Base-by-base conservation (phyloP, 2,329 filamentous ascomycete genomes). In the Lasiodiplodia citricola region DNA sequence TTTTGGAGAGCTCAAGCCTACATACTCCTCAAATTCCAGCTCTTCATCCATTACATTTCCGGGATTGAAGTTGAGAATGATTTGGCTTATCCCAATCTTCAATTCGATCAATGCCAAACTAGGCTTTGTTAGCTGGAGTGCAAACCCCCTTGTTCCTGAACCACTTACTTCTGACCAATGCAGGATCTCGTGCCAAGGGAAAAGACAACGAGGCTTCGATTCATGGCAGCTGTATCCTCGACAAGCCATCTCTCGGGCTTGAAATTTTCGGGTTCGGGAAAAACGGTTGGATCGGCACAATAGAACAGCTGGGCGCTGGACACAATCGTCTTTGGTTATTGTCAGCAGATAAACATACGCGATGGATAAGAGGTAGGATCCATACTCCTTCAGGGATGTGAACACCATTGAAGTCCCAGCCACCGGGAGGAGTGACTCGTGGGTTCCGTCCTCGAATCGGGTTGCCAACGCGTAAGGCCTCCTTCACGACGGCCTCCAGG, bases 81-180 rank as follows among this genome's bases (percentile, higher is more conserved):
- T 10, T 23, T 52, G 50, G 11, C 50, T 52, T 52, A 52, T 52
- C 2, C 21, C 50, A 28, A 25, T 13, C 10, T 52, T 52, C 10
- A 52, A 8, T 52, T 52, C 50, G 21, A 52, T 52, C 21, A 52
- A 23, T 52, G 50, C 50, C 10, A 52, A 25, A 23, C 50, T 52
- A 1, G 11, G n/a, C 11, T 23, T 21, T 25, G 6, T n/a, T 52
- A 13, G n/a, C 50, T 23, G 21, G 2, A 13, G 21, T 10, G 8
- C 4, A 52, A 2, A 13, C n/a, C 1, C 13, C 2, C 1, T 52
- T 4, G 23, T 11, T 13, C 13, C 0, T 28, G 0, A 5, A 23
- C 1, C 25, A 52, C 50, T 13, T 13, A 52, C 50, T 52, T 52
- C 21, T 52, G 50, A 13, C 50, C 50, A 52, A 23, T 23, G 11